Evolutionary conservation across 1,284 basidiomycete genomes (phyloP), one percentile per base, ranked within the genome.

Genomic region (Sanghuangporus sanghuang): DNA sequence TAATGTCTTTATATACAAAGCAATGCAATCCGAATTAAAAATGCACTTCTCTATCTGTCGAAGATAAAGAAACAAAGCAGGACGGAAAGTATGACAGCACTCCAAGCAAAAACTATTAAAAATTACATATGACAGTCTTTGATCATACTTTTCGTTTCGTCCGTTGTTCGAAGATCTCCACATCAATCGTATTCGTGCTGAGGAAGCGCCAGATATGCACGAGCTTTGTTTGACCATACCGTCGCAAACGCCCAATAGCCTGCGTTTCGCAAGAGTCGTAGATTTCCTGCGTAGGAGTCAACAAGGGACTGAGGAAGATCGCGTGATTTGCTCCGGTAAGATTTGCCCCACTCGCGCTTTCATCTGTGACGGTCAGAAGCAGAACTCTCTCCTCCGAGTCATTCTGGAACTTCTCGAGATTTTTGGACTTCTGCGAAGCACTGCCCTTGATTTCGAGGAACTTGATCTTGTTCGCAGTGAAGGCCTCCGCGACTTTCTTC

Each of bases 261-360:
- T 97, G 95, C 0, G 91, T 96, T 75, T 93, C 92, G 68, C 85
- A 89, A 36, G 94, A 91, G 38, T 87, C 83, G 73, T 96, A 96
- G 63, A 90, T 90, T 73, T 91, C 91, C 75, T 89, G 83, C 23
- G 86, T 81, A 36, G 83, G 79, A 18, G 93, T 85, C 21, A 96
- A 86, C 39, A 98, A 80, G 2, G 95, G 95, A 3, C 93, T 95
- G 58, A 98, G 79, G 82, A 98, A 98, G 72, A 98, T 90, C 40
- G 93, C 95, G 71, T 96, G 94, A 76, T 96, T 98, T 14, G 96
- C 95, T 18, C 85, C 88, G 1, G 95, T 97, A 70, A 98, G 76
- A 73, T 98, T 98, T 67, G 93, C 88, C 57, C 95, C 95, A 57
- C 93, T 93, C 1, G 95, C 95, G 65, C 90, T 94, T 72, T 96